These are phyloP conservation scores for Cladosporium sp. DNA, from an alignment of 2,329 filamentous ascomycete genomes.

Conservation along the genomic window DNA sequence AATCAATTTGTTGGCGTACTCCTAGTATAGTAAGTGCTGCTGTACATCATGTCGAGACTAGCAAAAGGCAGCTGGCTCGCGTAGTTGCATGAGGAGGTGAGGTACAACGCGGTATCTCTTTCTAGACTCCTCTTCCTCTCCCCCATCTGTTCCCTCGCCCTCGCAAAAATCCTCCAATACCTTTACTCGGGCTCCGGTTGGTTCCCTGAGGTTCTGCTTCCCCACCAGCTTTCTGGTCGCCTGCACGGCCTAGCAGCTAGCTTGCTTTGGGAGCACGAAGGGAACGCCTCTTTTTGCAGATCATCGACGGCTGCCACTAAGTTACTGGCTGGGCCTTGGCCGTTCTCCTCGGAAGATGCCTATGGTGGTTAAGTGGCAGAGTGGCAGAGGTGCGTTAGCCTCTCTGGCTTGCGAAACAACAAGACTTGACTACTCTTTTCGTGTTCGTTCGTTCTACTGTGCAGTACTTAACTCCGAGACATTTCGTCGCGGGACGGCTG, in stretches of 20 bases:
- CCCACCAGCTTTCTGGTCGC: constrained; percentile 5
- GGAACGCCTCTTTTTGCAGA: constrained; percentile 14
- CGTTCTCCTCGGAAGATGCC: constrained; percentile 11
- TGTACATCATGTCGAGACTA: constrained; percentile 3
- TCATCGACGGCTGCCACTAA: not conserved
- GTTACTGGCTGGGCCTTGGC: not conserved
- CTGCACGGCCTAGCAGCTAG: not conserved
- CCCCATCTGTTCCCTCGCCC: not conserved
- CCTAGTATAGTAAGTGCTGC: not conserved
- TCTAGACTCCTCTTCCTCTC: too few species aligned
- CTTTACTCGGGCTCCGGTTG: not conserved
- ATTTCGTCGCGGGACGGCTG: not conserved
- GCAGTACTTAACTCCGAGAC: not conserved
- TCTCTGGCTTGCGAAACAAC: not conserved
- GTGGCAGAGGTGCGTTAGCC: not conserved
- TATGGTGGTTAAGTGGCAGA: constrained; percentile 1
- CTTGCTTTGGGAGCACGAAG: not conserved
- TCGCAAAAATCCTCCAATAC: not conserved
- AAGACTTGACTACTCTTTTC: not conserved
- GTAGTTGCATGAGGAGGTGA: constrained; percentile 8
- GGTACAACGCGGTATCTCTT: too few species aligned
- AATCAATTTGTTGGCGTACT: not conserved
- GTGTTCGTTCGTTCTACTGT: not conserved
- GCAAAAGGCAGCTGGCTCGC: constrained; percentile 3
- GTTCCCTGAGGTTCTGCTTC: not conserved